Evolutionary conservation across 208 protist species (phyloP), one percentile per base, ranked within the genome.

Genomic region (Leishmania braziliensis): DNA sequence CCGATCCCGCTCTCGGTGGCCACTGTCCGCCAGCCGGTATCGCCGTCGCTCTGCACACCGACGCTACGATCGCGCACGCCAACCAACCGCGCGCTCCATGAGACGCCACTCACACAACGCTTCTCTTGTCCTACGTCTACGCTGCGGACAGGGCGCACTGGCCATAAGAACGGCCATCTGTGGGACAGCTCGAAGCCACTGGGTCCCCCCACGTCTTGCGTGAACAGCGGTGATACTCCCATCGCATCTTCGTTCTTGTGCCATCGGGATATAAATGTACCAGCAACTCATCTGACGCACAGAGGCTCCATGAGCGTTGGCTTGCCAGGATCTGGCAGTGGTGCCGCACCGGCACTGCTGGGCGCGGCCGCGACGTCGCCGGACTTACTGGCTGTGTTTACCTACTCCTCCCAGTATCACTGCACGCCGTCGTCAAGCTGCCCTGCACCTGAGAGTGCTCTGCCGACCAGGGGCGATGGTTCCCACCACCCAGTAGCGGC

Each of bases 1-100:
- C 82, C 85, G 5, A 86, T 89, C 39, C 83, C 79, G 5, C 86
- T 88, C 43, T 83, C 86, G 4, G 79, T 85, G 26, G 86, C 86
- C 6, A 62, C 79, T 4, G 80, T 72, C 46, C 72, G 76, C 48
- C 58, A 71, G 60, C 9, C 43, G 23, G 36, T 43, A 70, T 5
- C 58, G 46, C 75, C 29, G 33, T 60, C 51, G 50, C 29, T 46
- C 43, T 33, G 73, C 36, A 66, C 23, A 53, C 73, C 70, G 36
- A 29, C 53, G 18, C 48, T 75, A 20, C 51, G 29, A 36, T 46
- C 69, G 36, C 43, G 39, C 75, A 73, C 70, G 23, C 51, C 43
- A 48, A 56, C 63, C 53, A 53, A 18, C 56, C 48, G n/a, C 18
- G 53, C 29, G n/a, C 60, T 73, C 39, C 77, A 75, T 46, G 69